phyloP scores from a whole-genome alignment of 2,329 filamentous ascomycete genomes.

The Venturia pyrina region DNA sequence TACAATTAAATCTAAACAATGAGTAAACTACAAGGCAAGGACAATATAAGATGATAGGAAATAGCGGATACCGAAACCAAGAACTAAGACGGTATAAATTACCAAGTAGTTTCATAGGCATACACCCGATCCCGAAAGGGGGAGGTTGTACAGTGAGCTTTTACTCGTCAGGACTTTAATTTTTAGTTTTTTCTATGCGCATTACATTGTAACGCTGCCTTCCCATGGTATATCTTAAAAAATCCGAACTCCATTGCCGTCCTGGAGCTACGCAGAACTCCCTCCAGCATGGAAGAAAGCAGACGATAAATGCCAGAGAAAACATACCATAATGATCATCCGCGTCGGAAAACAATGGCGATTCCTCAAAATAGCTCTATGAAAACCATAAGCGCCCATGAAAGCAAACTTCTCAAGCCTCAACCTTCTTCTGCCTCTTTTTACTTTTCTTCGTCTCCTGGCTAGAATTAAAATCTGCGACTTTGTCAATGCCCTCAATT shows the following conservation, averaged over 20 bases:
- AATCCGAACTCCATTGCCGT: neutral
- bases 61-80: too few species aligned
- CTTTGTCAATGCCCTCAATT: conserved; percentile 11
- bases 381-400: neutral
- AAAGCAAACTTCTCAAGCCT: neutral
- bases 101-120: too few species aligned
- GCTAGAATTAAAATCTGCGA: neutral
- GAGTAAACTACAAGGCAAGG: too few species aligned
- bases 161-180: too few species aligned
- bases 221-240: neutral
- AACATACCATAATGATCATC: neutral
- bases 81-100: too few species aligned
- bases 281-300: neutral
- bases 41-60: too few species aligned
- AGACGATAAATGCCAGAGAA: neutral
- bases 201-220: neutral
- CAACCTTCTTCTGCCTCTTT: neutral
- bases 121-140: too few species aligned
- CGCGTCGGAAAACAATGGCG: neutral
- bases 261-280: neutral
- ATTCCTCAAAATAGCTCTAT: neutral
- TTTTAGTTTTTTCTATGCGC: too few species aligned
- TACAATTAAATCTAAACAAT: too few species aligned
- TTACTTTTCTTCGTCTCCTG: neutral
- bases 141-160: too few species aligned